These are phyloP conservation scores for Colletotrichum magnum DNA, from an alignment of 2,329 filamentous ascomycete genomes.

Conservation along the genomic window DNA sequence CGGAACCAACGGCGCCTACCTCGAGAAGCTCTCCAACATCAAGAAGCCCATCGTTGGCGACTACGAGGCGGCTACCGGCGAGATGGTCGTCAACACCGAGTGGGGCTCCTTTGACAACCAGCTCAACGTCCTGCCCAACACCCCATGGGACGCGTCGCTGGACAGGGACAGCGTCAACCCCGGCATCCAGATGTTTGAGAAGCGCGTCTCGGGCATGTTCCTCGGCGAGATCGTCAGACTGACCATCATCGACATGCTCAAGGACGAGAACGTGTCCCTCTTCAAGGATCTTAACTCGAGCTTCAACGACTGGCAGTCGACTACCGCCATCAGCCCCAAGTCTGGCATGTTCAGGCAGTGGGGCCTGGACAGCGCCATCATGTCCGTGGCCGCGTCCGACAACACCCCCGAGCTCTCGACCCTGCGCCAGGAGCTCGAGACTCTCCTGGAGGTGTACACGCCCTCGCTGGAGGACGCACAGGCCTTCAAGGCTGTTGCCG, in stretches of 20 bases:
- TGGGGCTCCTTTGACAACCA: constrained; percentile 99
- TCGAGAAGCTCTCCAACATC: constrained; percentile 90
- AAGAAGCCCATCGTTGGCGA: constrained; percentile 81
- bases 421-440: constrained; percentile 84
- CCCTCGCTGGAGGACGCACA: constrained; percentile 87
- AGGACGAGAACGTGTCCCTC: constrained; percentile 75
- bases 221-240: constrained; percentile 92
- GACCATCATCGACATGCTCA: constrained; percentile 79
- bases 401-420: constrained; percentile 78
- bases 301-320: constrained; percentile 77
- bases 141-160: constrained; percentile 83
- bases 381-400: constrained; percentile 90
- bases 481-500: constrained; percentile 86
- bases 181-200: constrained; percentile 98
- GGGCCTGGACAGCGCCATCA: constrained; percentile 91
- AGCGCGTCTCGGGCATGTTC: constrained; percentile 98
- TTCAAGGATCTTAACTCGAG: constrained; percentile 84
- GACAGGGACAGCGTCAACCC: constrained; percentile 89
- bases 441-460: constrained; percentile 81
- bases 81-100: constrained; percentile 98
- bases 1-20: constrained; percentile 96
- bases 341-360: constrained; percentile 83
- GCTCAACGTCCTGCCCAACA: constrained; percentile 88
- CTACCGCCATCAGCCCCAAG: constrained; percentile 75
- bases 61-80: constrained; percentile 84